phyloP scores from a whole-genome alignment of 768 basidiomycete genomes.

The Lactarius sp. region DNA sequence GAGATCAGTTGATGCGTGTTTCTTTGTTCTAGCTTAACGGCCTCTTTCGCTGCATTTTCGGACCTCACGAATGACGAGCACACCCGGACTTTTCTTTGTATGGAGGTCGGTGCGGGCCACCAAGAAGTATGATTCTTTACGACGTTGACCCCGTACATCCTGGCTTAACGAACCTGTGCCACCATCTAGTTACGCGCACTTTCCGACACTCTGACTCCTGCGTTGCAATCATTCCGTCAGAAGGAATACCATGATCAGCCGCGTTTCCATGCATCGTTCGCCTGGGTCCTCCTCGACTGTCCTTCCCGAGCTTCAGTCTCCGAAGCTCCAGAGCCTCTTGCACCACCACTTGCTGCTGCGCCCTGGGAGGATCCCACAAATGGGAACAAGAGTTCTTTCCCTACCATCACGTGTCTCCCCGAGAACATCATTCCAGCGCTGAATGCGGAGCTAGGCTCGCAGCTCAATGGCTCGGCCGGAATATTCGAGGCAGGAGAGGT shows the following conservation, averaged over 20 bases:
- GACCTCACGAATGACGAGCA: slow-evolving; percentile 74
- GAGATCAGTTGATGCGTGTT: slow-evolving; percentile 2
- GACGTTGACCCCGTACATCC: background rate
- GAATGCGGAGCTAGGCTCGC: slow-evolving; percentile 4
- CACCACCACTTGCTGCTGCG: background rate
- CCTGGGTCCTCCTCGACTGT: slow-evolving; percentile 69
- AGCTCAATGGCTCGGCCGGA: background rate
- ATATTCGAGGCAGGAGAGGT: slow-evolving; percentile 9
- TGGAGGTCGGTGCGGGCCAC: slow-evolving; percentile 84
- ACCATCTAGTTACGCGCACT: slow-evolving; percentile 53
- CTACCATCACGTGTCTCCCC: background rate
- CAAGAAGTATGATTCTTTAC: slow-evolving; percentile 46
- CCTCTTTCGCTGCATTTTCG: slow-evolving; percentile 69
- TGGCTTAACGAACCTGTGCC: slow-evolving; percentile 1
- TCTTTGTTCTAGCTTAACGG: slow-evolving; percentile 48
- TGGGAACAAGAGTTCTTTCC: background rate
- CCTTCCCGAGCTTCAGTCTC: background rate
- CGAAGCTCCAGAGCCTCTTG: background rate
- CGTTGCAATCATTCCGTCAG: slow-evolving; percentile 58
- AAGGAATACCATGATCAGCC: slow-evolving; percentile 76
- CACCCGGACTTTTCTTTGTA: slow-evolving; percentile 72
- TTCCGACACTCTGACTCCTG: slow-evolving; percentile 51
- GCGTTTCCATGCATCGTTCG: slow-evolving; percentile 85
- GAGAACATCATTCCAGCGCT: slow-evolving; percentile 7
- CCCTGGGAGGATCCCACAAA: slow-evolving; percentile 4